phyloP scores from a whole-genome alignment of 2,329 filamentous ascomycete genomes.

The Pseudocercospora cruenta region DNA sequence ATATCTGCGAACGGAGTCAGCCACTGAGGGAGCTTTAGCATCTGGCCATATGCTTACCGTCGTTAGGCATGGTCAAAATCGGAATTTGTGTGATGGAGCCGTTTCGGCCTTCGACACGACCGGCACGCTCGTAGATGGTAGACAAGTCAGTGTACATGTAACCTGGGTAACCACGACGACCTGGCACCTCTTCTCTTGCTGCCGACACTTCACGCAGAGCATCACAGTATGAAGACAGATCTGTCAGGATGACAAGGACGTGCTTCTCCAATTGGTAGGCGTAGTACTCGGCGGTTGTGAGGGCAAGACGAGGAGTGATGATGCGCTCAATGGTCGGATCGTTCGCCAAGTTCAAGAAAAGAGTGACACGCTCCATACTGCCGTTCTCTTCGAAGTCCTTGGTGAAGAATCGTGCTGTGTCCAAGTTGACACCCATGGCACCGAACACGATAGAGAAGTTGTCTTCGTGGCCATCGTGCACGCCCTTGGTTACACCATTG shows the following conservation, averaged over 20 bases:
- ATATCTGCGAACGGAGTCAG: conserved; percentile 64
- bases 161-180: conserved; percentile 98
- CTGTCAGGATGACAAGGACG: conserved; percentile 96
- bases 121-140: conserved; percentile 98
- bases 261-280: conserved; percentile 99
- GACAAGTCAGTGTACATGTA: conserved; percentile 99
- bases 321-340: conserved; percentile 99
- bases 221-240: conserved; percentile 97
- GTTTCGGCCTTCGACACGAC: conserved; percentile 94
- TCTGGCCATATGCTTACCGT: conserved; percentile 58
- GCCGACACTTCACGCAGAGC: conserved; percentile 98
- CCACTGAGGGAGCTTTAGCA: background rate
- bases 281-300: conserved; percentile 99
- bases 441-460: conserved; percentile 99
- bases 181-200: conserved; percentile 96
- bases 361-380: conserved; percentile 92
- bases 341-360: conserved; percentile 99
- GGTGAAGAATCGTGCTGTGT: conserved; percentile 97
- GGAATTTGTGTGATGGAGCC: conserved; percentile 99
- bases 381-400: conserved; percentile 99
- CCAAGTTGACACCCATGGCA: conserved; percentile 99
- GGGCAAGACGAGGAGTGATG: conserved; percentile 95
- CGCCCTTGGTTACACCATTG: conserved; percentile 72
- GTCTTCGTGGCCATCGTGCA: conserved; percentile 95
- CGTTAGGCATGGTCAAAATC: conserved; percentile 99